Evolutionary conservation across 1,284 basidiomycete genomes (phyloP), one percentile per base, ranked within the genome.

Genomic region (Ustilago hordei): DNA sequence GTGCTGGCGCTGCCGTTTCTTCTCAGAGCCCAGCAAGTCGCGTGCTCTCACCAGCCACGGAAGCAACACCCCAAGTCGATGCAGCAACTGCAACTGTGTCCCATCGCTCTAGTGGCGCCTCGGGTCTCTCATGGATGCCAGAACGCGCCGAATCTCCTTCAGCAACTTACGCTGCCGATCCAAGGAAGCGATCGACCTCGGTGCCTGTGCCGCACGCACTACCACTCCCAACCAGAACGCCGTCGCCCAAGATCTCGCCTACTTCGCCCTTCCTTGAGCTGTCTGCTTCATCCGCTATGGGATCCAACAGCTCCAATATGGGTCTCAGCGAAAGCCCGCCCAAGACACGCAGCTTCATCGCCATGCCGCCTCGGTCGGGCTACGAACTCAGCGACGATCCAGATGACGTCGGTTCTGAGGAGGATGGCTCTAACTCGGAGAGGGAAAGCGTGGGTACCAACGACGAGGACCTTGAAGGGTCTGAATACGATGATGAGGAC

Each of bases 371-470:
- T 2, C 74, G 85, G 4, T 85, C 84, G 2, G 85, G 85, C 36
- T 86, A 86, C 59, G 82, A 85, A 28, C 69, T 86, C 34, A 84
- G 83, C 50, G 85, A 86, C 54, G 85, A 86, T 62, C 84, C 85
- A 1, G 85, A 86, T 59, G 83, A 84, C 58, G 76, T 85, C 13
- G 83, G 84, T 31, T 86, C 84, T 13, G 84, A 86, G 48, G 81
- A 74, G 17, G 81, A 85, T 43, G 83, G 82, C 23, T 83, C 81
- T 28, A 81, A 79, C 19, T 80, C 82, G 2, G 82, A 79, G 28
- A 39, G 72, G 23, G 82, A 80, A 56, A 81, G 80, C 54, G 76
- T 79, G 2, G 82, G 80, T 50, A 81, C 79, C 35, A 78, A 78
- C 41, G 81, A 80, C 41, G 74, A 78, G 17, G 84, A 84, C 39